A percentile compares a stretch with the other conserved stretches of the same genome.
Conservation (phyloP, 306 rosid genomes). For the Prunus kanzakura region DNA sequence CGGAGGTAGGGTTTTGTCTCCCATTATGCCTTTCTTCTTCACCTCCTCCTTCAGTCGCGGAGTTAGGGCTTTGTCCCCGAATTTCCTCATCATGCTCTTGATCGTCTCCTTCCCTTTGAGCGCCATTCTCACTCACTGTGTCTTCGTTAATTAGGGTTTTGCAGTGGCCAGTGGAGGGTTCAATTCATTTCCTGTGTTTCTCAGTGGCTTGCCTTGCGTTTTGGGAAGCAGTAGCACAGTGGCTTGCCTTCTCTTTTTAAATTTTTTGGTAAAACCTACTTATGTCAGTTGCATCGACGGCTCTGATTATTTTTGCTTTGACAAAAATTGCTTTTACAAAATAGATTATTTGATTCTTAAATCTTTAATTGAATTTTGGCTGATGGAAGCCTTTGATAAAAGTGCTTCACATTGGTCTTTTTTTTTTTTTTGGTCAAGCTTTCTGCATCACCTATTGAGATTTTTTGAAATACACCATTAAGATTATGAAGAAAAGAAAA, state of each 20-base stretch:
- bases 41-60: conserved; percentile 56
- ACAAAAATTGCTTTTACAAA: no score
- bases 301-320: background rate
- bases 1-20: conserved; percentile 61
- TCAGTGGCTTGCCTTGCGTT: background rate
- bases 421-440: no score
- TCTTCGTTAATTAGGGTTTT: conserved; percentile 3
- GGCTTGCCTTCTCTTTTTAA: background rate
- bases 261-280: background rate
- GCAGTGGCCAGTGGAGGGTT: background rate
- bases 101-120: conserved; percentile 77
- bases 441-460: no score
- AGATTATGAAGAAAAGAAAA: no score
- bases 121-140: conserved; percentile 45
- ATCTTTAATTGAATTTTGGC: background rate
- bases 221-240: background rate
- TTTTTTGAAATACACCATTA: no score
- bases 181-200: background rate
- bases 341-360: background rate
- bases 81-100: conserved; percentile 66
- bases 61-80: conserved; percentile 60
- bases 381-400: background rate
- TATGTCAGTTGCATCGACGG: background rate
- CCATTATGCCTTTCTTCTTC: conserved; percentile 41
- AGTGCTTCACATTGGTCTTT: no score